Evolutionary conservation across 2,329 filamentous ascomycete species (phyloP).

Genomic region (Colletotrichum sp.): DNA sequence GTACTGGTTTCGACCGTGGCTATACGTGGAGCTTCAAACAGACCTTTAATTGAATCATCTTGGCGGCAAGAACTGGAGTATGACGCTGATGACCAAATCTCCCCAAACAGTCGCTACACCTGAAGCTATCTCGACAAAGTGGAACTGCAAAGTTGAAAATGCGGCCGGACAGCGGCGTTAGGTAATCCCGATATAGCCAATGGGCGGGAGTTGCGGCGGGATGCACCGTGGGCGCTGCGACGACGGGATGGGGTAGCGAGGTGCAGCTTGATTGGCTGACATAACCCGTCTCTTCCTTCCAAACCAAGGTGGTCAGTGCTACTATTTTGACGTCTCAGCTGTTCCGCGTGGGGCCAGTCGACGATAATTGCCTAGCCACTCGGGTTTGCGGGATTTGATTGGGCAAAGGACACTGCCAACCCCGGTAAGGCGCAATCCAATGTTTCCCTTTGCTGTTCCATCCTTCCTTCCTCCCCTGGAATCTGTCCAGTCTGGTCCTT

Average conservation of each 20-base stretch:
- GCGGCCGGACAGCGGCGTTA: not conserved
- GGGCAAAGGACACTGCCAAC: not conserved
- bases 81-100: conserved; percentile 2
- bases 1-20: accelerated
- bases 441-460: conserved; percentile 10
- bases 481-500: not conserved
- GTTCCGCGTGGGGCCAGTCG: not conserved
- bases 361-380: conserved; percentile 16
- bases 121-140: conserved; percentile 20
- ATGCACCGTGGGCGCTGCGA: not conserved
- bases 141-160: conserved; percentile 15
- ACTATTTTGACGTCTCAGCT: conserved; percentile 22
- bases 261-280: conserved; percentile 1
- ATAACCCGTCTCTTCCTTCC: not conserved
- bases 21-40: not conserved
- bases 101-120: not conserved
- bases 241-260: not conserved
- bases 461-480: not conserved
- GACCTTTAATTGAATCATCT: conserved; percentile 93
- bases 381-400: not conserved
- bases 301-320: conserved; percentile 12
- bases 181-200: not conserved
- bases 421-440: conserved; percentile 6
- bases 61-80: conserved; percentile 41
- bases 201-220: not conserved